A percentile compares a stretch with the other conserved stretches of the same genome.
phyloP scores from a whole-genome alignment of 2,329 filamentous ascomycete species.

The Gaeumannomyces tritici region DNA sequence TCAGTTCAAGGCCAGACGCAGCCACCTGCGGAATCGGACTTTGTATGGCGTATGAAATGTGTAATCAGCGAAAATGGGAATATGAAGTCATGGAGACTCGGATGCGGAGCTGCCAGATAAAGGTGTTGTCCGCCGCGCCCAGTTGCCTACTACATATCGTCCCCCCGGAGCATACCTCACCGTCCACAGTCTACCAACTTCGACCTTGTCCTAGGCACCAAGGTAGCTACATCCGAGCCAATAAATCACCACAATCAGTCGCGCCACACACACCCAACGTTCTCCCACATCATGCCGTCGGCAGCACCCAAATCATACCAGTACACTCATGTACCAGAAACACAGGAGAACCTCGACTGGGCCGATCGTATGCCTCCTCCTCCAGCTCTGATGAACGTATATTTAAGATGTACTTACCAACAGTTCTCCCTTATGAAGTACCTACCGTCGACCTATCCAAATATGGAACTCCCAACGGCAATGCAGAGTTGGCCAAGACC shows the following conservation, averaged over 20 bases:
- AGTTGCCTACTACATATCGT: too few relatives aligned
- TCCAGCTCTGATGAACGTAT: not conserved
- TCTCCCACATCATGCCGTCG: not conserved
- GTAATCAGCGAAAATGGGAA: not conserved
- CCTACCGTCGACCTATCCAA: constrained; percentile 16
- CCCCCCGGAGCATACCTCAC: too few relatives aligned
- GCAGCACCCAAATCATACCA: constrained; percentile 2
- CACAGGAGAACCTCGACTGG: constrained; percentile 4
- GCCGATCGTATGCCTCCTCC: constrained; percentile 1
- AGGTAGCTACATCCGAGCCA: too few relatives aligned
- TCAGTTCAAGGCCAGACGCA: not conserved
- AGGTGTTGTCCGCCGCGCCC: not conserved
- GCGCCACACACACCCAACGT: not conserved
- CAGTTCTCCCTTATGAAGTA: not conserved
- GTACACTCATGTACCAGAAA: constrained; percentile 4
- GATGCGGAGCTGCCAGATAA: not conserved
- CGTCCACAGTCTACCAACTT: too few relatives aligned
- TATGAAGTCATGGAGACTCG: not conserved
- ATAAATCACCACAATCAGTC: too few relatives aligned
- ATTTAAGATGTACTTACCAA: not conserved
- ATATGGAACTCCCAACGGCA: constrained; percentile 18
- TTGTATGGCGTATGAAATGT: not conserved
- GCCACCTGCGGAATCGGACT: not conserved
- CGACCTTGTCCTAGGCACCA: too few relatives aligned
- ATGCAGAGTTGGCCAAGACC: constrained; percentile 18